Conservation (phyloP, 257 asterid genomes). For the Parsonsia alboflavescens region DNA sequence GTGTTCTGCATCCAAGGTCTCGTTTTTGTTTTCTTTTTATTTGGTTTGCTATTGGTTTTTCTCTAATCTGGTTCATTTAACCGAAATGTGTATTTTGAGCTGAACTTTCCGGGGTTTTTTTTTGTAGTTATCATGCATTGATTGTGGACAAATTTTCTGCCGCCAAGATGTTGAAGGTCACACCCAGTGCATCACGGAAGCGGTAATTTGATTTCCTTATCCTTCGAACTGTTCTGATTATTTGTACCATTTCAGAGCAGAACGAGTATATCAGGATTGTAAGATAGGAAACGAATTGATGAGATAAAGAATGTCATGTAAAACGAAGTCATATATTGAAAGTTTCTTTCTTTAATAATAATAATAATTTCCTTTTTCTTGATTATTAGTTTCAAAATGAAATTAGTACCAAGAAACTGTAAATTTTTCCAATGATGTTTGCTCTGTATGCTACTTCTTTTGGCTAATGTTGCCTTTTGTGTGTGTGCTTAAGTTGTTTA, state of each 20-base stretch:
- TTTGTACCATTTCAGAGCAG: neutral
- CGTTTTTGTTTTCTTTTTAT: neutral
- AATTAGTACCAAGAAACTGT: neutral
- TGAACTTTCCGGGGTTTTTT: neutral
- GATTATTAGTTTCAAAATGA: neutral
- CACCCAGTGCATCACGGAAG: slow-evolving; percentile 89
- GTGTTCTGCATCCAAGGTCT: slow-evolving; percentile 91
- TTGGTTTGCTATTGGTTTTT: neutral
- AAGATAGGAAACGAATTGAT: neutral
- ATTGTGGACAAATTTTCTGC: slow-evolving; percentile 76
- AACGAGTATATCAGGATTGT: neutral
- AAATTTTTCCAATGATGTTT: neutral
- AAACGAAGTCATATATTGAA: neutral
- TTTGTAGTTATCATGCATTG: slow-evolving; percentile 78
- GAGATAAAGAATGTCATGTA: neutral
- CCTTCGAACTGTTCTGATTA: neutral
- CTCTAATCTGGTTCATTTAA: neutral
- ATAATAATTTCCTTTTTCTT: neutral
- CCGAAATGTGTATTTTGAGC: neutral
- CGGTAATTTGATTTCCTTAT: slow-evolving; percentile 39
- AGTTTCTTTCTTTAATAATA: neutral
- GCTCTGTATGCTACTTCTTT: neutral
- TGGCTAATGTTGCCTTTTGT: neutral
- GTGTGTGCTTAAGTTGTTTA: neutral
- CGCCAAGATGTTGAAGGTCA: slow-evolving; percentile 68